These are phyloP conservation scores for Saccharomyces hybrid DNA, from an alignment of 1,139 yeast genomes.

Conservation along the genomic window DNA sequence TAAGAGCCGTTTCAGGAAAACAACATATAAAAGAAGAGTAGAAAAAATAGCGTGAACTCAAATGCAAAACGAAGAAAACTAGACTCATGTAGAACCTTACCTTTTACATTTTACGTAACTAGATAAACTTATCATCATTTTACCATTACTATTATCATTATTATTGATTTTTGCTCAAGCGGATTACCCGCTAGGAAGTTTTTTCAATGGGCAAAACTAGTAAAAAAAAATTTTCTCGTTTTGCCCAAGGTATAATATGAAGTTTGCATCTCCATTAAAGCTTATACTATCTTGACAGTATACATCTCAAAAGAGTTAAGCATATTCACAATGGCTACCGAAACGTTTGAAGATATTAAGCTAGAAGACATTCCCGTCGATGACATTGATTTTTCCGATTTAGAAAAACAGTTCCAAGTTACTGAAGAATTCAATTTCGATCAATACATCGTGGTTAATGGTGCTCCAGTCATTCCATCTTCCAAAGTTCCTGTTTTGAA, in stretches of 20 bases:
- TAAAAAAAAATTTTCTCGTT: too few relatives aligned
- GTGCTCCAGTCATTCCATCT: constrained; percentile 93
- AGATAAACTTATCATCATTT: background rate
- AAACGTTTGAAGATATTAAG: constrained; percentile 24
- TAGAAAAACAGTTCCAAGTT: constrained; percentile 69
- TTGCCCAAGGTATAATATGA: too few relatives aligned
- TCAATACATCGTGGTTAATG: constrained; percentile 80
- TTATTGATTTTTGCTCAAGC: too few relatives aligned
- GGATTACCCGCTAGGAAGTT: background rate
- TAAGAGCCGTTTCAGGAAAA: constrained; percentile 5
- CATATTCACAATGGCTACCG: constrained; percentile 15
- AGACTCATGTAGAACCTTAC: background rate
- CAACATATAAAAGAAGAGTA: background rate
- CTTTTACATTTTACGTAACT: background rate
- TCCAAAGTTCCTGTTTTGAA: constrained; percentile 75
- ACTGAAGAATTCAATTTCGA: constrained; percentile 55
- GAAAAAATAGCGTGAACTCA: background rate
- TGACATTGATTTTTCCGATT: constrained; percentile 79
- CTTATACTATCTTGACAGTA: too few relatives aligned
- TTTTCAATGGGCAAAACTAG: too few relatives aligned
- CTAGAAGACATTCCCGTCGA: constrained; percentile 44
- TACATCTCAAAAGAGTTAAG: too few relatives aligned
- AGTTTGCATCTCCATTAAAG: too few relatives aligned
- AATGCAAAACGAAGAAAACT: background rate
- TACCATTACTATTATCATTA: background rate